phyloP scores from a whole-genome alignment of 2,329 filamentous ascomycete genomes.

The Nemania bipapillata region DNA sequence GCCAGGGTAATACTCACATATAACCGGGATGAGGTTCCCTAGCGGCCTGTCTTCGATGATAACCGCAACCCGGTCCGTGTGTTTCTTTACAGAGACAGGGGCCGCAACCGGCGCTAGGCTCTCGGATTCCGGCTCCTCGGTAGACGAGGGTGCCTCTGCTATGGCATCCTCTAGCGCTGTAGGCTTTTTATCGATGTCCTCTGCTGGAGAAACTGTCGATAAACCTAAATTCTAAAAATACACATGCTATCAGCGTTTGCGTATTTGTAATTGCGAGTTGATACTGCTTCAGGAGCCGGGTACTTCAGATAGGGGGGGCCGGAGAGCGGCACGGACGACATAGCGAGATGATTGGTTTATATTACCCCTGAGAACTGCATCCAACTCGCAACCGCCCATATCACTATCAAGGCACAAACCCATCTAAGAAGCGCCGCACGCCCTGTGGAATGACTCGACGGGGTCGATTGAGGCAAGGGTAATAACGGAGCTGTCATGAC shows the following conservation, averaged over 20 bases:
- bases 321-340: neutral
- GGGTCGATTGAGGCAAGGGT: constrained; percentile 5
- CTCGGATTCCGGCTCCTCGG: neutral
- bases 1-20: constrained; percentile 37
- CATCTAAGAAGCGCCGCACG: constrained; percentile 18
- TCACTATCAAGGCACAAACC: constrained; percentile 23
- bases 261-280: neutral
- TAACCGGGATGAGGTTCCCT: constrained; percentile 52
- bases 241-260: neutral
- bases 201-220: neutral
- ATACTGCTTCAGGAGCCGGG: neutral
- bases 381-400: constrained; percentile 26
- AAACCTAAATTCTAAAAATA: neutral
- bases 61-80: constrained; percentile 49
- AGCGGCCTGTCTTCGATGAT: constrained; percentile 54
- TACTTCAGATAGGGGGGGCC: neutral
- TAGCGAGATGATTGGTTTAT: neutral
- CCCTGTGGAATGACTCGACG: constrained; percentile 6
- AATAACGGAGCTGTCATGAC: constrained; percentile 2
- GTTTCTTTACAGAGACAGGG: constrained; percentile 12
- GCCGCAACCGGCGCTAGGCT: neutral
- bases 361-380: constrained; percentile 21
- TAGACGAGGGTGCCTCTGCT: neutral
- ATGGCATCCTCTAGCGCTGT: neutral
- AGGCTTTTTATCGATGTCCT: neutral